Conservation (phyloP, 164 flowering plant genomes). For the Vitis labrusca region DNA sequence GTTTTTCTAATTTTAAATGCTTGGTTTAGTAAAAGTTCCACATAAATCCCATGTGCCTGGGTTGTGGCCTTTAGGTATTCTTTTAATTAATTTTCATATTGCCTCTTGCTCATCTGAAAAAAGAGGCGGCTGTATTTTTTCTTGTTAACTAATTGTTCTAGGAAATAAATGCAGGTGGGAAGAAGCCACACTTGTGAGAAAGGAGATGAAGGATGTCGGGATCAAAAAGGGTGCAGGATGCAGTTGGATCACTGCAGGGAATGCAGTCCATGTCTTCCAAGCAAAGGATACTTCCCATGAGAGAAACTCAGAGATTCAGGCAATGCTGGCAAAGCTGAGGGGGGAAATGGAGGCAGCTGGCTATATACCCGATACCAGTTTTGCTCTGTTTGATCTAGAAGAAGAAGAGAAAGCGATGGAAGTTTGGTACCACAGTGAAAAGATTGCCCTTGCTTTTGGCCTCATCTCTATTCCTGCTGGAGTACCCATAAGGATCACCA, state of each 20-base stretch:
- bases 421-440: constrained; percentile 78
- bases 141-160: constrained; percentile 2
- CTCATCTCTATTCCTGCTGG: constrained; percentile 60
- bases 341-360: constrained; percentile 65
- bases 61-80: too few species aligned
- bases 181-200: constrained; percentile 67
- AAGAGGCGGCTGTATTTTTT: not conserved
- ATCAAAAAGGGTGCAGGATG: constrained; percentile 70
- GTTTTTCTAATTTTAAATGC: not conserved
- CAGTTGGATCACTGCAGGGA: constrained; percentile 70
- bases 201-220: constrained; percentile 73
- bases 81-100: too few species aligned
- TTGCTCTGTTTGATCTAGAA: constrained; percentile 68
- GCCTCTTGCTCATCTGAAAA: too few species aligned
- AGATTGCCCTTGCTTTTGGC: constrained; percentile 79
- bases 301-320: constrained; percentile 58
- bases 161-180: constrained; percentile 59
- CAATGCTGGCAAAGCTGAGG: constrained; percentile 47
- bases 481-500: constrained; percentile 72
- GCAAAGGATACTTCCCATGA: constrained; percentile 71
- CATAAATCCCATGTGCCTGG: too few species aligned
- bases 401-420: constrained; percentile 78
- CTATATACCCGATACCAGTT: constrained; percentile 57
- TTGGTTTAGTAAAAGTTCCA: not conserved
- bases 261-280: constrained; percentile 65